Percentiles rank a stretch among this genome's conserved stretches.
Evolutionary conservation across 2,329 filamentous ascomycete species (phyloP).

Genomic region (Calonectria crousiana): DNA sequence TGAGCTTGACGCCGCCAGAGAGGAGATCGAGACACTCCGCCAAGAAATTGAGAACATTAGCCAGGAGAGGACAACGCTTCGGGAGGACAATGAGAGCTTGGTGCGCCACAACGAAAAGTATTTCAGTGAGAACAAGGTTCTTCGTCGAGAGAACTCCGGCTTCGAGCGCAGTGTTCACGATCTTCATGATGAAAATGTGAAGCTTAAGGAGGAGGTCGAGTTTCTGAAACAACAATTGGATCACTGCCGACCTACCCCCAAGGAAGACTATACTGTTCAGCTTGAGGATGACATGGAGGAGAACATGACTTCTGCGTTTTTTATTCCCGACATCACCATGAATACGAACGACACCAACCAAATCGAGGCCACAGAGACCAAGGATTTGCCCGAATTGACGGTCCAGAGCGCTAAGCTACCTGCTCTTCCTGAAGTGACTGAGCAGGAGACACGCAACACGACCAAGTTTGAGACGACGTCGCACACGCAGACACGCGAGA

Average conservation of each 20-base stretch:
- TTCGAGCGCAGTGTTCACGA: slow-evolving; percentile 61
- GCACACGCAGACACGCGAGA: slow-evolving; percentile 43
- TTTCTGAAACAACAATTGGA: slow-evolving; percentile 60
- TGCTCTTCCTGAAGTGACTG: slow-evolving; percentile 45
- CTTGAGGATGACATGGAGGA: slow-evolving; percentile 57
- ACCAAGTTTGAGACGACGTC: slow-evolving; percentile 46
- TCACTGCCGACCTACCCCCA: slow-evolving; percentile 53
- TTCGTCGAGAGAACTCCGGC: slow-evolving; percentile 60
- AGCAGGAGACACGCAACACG: slow-evolving; percentile 43
- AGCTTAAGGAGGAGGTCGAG: slow-evolving; percentile 61
- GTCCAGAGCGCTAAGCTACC: slow-evolving; percentile 48
- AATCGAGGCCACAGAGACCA: slow-evolving; percentile 48
- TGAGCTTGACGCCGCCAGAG: slow-evolving; percentile 55
- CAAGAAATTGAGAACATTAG: slow-evolving; percentile 53
- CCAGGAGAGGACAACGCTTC: slow-evolving; percentile 59
- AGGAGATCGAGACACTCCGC: slow-evolving; percentile 55
- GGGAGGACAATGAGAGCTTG: slow-evolving; percentile 64
- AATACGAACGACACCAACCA: slow-evolving; percentile 53
- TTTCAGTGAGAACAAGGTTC: slow-evolving; percentile 64
- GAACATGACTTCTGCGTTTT: slow-evolving; percentile 71
- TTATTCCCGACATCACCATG: slow-evolving; percentile 70
- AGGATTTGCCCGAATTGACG: slow-evolving; percentile 49
- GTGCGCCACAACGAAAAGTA: slow-evolving; percentile 68
- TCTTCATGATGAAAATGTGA: slow-evolving; percentile 60
- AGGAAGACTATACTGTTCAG: slow-evolving; percentile 51